Evolutionary conservation across 306 rosid species (phyloP), one percentile per base, ranked within the genome.

Genomic region (Ochetophila trinervis): DNA sequence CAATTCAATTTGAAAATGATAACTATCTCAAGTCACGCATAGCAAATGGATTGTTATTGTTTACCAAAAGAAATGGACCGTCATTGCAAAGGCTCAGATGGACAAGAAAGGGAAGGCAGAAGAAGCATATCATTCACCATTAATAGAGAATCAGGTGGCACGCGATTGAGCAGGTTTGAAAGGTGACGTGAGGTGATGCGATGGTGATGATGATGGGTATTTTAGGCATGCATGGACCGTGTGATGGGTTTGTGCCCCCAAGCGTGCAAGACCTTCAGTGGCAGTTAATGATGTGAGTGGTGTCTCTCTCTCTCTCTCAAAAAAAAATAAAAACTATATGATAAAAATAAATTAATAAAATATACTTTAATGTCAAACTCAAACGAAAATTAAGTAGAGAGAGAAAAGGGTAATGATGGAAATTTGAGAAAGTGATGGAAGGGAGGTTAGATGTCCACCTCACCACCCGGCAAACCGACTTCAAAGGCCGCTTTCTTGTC

Each of bases 401-500:
- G 67, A 60, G 53, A 35, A 18, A 69, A 21, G 48, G 72, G 77
- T 62, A 81, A 79, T 64, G 79, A 77, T 81, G 88, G 80, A 71
- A 74, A 35, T 64, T 0, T 17, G 27, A 22, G 60, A 61, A 34
- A 20, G 47, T 10, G 60, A 63, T 10, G 72, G 63, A 30, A 64
- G 56, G 65, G 65, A 16, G 57, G 84, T 73, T 68, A 57, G 32
- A 16, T 81, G 94, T 81, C 80, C 2, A 12, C 4, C 36, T 74
- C 83, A 76, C 60, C 67, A 78, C 73, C 95, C 86, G 96, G 88
- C 91, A 88, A 74, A 66, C 59, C 47, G 68, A 76, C 62, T 76
- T 77, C 37, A 65, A 57, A 45, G 81, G 91, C 84, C 87, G 91
- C 89, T 81, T 83, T 83, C 81, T 70, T 88, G 97, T 88, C 88